Conservation (phyloP, 441 rosid species). For the Biscutella laevigata region DNA sequence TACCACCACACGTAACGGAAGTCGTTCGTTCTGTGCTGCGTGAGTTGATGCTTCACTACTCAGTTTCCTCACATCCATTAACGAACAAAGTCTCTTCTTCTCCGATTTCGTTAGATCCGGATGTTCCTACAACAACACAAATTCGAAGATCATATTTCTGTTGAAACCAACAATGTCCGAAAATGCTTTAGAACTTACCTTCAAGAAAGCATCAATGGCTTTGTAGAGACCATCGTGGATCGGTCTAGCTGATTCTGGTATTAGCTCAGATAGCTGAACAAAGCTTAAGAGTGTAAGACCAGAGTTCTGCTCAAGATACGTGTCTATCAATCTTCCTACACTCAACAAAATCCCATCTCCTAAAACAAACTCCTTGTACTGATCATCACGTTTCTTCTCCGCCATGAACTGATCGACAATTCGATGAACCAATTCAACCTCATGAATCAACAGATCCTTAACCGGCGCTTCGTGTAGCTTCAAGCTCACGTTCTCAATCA, state of each 20-base stretch:
- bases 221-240: conserved; percentile 76
- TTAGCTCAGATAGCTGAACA: conserved; percentile 40
- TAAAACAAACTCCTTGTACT: conserved; percentile 35
- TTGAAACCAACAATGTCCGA: too few relatives aligned
- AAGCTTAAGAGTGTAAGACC: conserved; percentile 46
- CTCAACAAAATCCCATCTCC: conserved; percentile 43
- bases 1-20: conserved; percentile 77
- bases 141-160: too few relatives aligned
- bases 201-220: conserved; percentile 72
- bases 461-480: conserved; percentile 71
- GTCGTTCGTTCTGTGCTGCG: conserved; percentile 81
- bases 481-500: conserved; percentile 50
- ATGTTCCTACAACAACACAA: conserved; percentile 52
- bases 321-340: conserved; percentile 64
- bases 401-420: conserved; percentile 41
- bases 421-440: conserved; percentile 56
- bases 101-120: conserved; percentile 57
- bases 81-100: conserved; percentile 60
- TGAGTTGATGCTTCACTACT: conserved; percentile 64
- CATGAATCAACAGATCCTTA: conserved; percentile 62
- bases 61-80: conserved; percentile 84
- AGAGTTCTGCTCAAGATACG: conserved; percentile 45
- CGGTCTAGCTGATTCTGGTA: conserved; percentile 72
- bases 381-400: conserved; percentile 35
- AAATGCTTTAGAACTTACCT: too few relatives aligned